A percentile compares a stretch with the other conserved stretches of the same genome.
Conservation (phyloP, 1,139 yeast species). For the Sugiyamaella neomexicana region DNA sequence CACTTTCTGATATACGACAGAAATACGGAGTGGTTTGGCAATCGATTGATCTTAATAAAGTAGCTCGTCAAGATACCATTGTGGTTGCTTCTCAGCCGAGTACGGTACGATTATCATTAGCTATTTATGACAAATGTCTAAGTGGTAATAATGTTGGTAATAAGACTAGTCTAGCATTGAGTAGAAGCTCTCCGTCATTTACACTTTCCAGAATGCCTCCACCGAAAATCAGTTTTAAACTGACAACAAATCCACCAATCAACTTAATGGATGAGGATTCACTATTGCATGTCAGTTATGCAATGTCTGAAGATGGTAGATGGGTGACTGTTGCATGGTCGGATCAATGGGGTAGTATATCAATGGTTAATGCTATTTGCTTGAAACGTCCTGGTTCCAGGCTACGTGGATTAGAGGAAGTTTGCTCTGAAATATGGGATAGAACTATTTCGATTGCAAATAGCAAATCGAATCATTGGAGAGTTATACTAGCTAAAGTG, state of each 20-base stretch:
- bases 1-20: slow-evolving; percentile 22
- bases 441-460: slow-evolving; percentile 46
- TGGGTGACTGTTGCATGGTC: slow-evolving; percentile 93
- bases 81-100: slow-evolving; percentile 52
- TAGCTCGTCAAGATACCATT: slow-evolving; percentile 48
- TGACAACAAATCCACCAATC: slow-evolving; percentile 43
- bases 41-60: slow-evolving; percentile 56
- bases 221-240: slow-evolving; percentile 52
- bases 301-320: slow-evolving; percentile 71
- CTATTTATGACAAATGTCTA: slow-evolving; percentile 56
- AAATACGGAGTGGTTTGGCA: slow-evolving; percentile 35
- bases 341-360: slow-evolving; percentile 72
- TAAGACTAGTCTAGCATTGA: slow-evolving; percentile 6
- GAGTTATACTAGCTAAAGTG: slow-evolving; percentile 40
- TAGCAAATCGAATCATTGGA: slow-evolving; percentile 37
- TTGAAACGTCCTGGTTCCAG: slow-evolving; percentile 32
- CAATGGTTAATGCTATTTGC: slow-evolving; percentile 58
- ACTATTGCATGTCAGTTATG: slow-evolving; percentile 81
- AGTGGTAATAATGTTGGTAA: not conserved
- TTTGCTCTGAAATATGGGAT: slow-evolving; percentile 60
- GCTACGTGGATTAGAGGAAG: slow-evolving; percentile 48
- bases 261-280: slow-evolving; percentile 62
- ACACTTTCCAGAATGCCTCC: slow-evolving; percentile 42
- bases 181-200: slow-evolving; percentile 36
- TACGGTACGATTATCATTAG: slow-evolving; percentile 55